phyloP scores from a whole-genome alignment of 495 filamentous ascomycete species.

The Trichoderma orchidacearum region DNA sequence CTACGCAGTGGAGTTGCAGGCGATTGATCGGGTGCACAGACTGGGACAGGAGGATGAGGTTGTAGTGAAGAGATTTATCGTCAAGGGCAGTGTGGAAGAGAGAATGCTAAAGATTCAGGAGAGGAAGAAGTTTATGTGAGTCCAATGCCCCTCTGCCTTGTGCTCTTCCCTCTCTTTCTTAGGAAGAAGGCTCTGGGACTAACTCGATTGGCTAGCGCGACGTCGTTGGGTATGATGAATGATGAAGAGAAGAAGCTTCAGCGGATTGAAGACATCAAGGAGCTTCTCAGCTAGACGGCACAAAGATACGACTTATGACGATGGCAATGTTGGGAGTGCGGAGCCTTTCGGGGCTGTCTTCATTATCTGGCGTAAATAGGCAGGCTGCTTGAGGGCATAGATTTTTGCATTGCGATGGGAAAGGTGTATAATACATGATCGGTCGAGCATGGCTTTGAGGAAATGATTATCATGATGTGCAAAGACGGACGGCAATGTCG shows the following conservation, averaged over 20 bases:
- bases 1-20: slow-evolving; percentile 91
- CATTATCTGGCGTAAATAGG: neutral
- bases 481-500: no score
- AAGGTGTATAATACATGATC: no score
- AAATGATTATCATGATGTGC: no score
- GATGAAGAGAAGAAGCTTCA: slow-evolving; percentile 88
- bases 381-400: neutral
- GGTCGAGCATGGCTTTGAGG: no score
- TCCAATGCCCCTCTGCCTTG: slow-evolving; percentile 8
- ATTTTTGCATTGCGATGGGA: neutral
- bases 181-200: neutral
- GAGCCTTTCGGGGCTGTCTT: neutral
- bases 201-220: slow-evolving; percentile 45
- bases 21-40: slow-evolving; percentile 95
- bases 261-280: slow-evolving; percentile 84
- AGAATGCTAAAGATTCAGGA: slow-evolving; percentile 92
- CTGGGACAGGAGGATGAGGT: slow-evolving; percentile 92
- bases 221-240: slow-evolving; percentile 80
- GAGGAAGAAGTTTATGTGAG: slow-evolving; percentile 87
- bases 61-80: slow-evolving; percentile 71
- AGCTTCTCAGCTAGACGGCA: slow-evolving; percentile 58
- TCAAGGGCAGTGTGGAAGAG: slow-evolving; percentile 83
- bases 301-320: neutral
- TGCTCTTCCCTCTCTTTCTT: neutral
- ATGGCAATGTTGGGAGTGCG: neutral